These are phyloP conservation scores for Fusarium tjaetaba DNA, from an alignment of 2,329 filamentous ascomycete genomes.

Conservation along the genomic window DNA sequence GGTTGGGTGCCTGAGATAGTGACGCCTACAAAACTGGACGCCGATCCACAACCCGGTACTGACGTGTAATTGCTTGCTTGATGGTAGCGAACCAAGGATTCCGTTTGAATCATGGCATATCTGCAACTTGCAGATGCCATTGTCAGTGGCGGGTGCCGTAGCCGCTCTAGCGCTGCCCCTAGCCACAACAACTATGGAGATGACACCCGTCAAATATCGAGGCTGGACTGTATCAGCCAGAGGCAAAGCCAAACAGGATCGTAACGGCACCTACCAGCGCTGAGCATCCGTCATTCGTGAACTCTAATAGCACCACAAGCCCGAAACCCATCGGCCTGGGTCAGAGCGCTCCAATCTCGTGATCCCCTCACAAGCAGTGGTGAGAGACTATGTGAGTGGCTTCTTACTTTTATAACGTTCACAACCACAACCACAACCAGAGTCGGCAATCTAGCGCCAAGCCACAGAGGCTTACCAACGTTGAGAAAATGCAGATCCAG, in stretches of 20 bases:
- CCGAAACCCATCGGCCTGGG: conserved; percentile 44
- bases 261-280: conserved; percentile 26
- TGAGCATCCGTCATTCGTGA: conserved; percentile 36
- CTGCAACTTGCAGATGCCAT: conserved; percentile 39
- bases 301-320: conserved; percentile 39
- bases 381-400: conserved; percentile 33
- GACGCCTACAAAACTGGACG: conserved; percentile 10
- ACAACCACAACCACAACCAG: conserved; percentile 4
- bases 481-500: conserved; percentile 27
- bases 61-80: conserved; percentile 35
- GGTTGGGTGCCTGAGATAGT: background rate
- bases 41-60: conserved; percentile 28
- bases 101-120: conserved; percentile 36
- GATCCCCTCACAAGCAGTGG: conserved; percentile 34
- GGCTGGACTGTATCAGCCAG: conserved; percentile 24
- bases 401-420: conserved; percentile 42
- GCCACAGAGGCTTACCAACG: conserved; percentile 32
- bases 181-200: conserved; percentile 38
- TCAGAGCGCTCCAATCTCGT: conserved; percentile 43
- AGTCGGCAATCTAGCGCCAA: conserved; percentile 28
- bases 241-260: conserved; percentile 29
- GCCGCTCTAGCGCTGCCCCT: conserved; percentile 43
- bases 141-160: conserved; percentile 43
- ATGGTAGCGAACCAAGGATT: conserved; percentile 33
- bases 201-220: conserved; percentile 42